Base-by-base conservation (phyloP, 2,329 filamentous ascomycete genomes). In the Neofusicoccum umdonicola region DNA sequence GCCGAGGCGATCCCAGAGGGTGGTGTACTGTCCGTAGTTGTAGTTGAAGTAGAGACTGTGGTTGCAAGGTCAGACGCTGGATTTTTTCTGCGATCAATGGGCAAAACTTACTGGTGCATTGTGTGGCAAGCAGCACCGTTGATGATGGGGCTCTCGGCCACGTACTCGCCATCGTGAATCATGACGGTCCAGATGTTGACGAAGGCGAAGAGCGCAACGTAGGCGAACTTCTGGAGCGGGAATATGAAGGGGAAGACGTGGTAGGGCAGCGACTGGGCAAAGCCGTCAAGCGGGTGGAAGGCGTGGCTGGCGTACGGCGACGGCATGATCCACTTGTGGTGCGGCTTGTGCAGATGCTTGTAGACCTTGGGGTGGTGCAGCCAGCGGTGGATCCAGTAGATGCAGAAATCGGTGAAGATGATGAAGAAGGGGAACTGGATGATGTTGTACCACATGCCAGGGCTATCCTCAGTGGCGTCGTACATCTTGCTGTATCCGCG, bases 311-410 rank as follows among this genome's bases (percentile, higher is more conserved):
- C 93, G 77, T 87, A 97, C 0, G 94, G 94, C 3, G 92, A 96
- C 3, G 94, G 94, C 92, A 97, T 96, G 80, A 98, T 97, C 94
- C 94, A 98, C 83, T 97, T 97, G 88, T 98, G 94, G 80, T 98
- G 94, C 69, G 93, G 90, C 87, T 98, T 98, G 86, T 98, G 94
- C 57, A 97, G 84, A 69, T 83, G 83, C 83, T 93, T 96, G 86
- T 98, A 98, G 70, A 95, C 76, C 52, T 79, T 74, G 15, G 91
- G 91, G 78, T 93, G 89, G 80, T 97, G 93, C 67, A 96, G 85
- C 65, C 87, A 90, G 65, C 93, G 90, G 82, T 96, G 93, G 72
- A 96, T 94, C 85, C 90, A 92, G 84, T 97, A 96, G 81, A 97
- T 93, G 80, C 85, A 88, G 77, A 90, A 90, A 80, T 97, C 93